A percentile compares a stretch with the other conserved stretches of the same genome.
These are phyloP conservation scores for Trichoderma aggressivum DNA, from an alignment of 2,329 filamentous ascomycete species.

Conservation along the genomic window DNA sequence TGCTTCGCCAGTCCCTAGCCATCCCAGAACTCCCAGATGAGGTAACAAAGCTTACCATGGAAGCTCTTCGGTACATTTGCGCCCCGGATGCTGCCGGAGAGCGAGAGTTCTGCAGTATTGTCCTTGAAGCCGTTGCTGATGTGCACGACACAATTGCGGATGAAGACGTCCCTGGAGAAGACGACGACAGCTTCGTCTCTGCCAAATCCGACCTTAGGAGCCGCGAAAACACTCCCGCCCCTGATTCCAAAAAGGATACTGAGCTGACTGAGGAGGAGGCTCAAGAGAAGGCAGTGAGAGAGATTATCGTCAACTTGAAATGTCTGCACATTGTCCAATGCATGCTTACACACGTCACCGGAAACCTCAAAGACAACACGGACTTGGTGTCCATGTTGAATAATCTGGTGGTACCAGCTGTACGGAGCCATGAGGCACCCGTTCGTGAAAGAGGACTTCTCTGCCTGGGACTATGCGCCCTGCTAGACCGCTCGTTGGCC, in stretches of 20 bases:
- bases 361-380: slow-evolving; percentile 82
- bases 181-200: slow-evolving; percentile 81
- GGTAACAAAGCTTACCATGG: slow-evolving; percentile 81
- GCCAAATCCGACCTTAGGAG: slow-evolving; percentile 82
- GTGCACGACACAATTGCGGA: slow-evolving; percentile 91
- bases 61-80: slow-evolving; percentile 79
- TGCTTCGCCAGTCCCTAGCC: slow-evolving; percentile 81
- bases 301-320: slow-evolving; percentile 98
- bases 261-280: slow-evolving; percentile 62
- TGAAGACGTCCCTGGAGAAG: slow-evolving; percentile 46
- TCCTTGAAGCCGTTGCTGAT: slow-evolving; percentile 91
- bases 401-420: slow-evolving; percentile 91
- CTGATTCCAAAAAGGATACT: slow-evolving; percentile 38
- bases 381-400: slow-evolving; percentile 97
- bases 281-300: slow-evolving; percentile 72
- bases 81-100: slow-evolving; percentile 70
- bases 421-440: slow-evolving; percentile 87
- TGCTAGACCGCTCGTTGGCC: slow-evolving; percentile 87
- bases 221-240: slow-evolving; percentile 56
- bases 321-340: slow-evolving; percentile 96
- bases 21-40: slow-evolving; percentile 88
- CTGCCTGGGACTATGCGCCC: slow-evolving; percentile 84
- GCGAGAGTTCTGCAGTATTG: slow-evolving; percentile 77
- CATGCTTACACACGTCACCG: slow-evolving; percentile 90
- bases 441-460: slow-evolving; percentile 87